phyloP scores from a whole-genome alignment of 1,284 basidiomycete species.

The Tilletia indica region DNA sequence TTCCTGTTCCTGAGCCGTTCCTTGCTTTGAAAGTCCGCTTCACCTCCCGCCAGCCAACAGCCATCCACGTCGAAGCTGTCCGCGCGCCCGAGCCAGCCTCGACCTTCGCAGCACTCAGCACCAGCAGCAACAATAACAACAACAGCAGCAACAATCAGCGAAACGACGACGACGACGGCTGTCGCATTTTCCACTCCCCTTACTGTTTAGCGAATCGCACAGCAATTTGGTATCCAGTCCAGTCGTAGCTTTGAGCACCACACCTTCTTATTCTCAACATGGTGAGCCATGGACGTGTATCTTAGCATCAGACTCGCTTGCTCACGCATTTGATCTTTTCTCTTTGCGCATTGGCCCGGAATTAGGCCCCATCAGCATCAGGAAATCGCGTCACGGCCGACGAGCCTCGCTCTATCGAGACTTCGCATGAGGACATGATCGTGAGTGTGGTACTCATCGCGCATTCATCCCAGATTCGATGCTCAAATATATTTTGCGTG shows the following conservation, averaged over 20 bases:
- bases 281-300: not conserved
- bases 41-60: no score
- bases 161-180: no score
- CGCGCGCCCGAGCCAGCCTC: constrained; percentile 15
- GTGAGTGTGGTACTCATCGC: constrained; percentile 22
- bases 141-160: no score
- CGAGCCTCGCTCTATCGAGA: constrained; percentile 39
- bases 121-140: no score
- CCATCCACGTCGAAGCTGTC: no score
- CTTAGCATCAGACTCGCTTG: not conserved
- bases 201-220: no score
- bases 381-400: constrained; percentile 9
- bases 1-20: no score
- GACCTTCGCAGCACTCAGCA: not conserved
- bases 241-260: not conserved
- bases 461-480: not conserved
- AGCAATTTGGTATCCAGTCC: no score
- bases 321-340: no score
- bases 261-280: not conserved
- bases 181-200: no score
- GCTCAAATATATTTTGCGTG: not conserved
- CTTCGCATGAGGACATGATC: constrained; percentile 54
- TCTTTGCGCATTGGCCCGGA: not conserved
- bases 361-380: constrained; percentile 19
- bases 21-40: no score